Conservation (phyloP, 306 rosid species). For the Prunus padus region DNA sequence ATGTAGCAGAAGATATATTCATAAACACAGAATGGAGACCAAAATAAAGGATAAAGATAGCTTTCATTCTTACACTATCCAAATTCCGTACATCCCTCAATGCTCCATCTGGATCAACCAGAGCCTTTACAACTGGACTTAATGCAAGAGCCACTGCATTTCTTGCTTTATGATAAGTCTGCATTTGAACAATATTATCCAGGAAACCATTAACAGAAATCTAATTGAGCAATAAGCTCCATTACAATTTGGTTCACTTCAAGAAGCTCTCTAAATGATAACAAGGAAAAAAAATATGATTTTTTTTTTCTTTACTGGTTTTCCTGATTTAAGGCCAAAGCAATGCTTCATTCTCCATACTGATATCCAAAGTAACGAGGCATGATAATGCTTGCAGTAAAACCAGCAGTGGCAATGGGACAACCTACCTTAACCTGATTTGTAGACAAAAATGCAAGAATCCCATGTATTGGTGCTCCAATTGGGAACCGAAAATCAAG, state of each 20-base stretch:
- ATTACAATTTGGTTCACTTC: not conserved
- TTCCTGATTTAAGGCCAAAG: not conserved
- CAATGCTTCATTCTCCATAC: not conserved
- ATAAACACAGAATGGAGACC: constrained; percentile 3
- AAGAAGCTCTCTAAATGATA: not conserved
- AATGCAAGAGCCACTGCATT: constrained; percentile 94
- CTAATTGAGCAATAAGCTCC: constrained; percentile 1
- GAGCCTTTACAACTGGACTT: constrained; percentile 97
- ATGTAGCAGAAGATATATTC: not conserved
- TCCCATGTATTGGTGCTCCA: constrained; percentile 95
- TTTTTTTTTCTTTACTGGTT: no score
- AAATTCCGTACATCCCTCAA: constrained; percentile 79
- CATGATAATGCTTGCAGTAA: constrained; percentile 6
- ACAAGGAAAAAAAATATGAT: not conserved
- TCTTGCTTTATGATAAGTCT: constrained; percentile 97
- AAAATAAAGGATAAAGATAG: constrained; percentile 10
- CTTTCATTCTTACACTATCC: constrained; percentile 68
- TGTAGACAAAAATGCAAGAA: constrained; percentile 82
- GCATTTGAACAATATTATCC: constrained; percentile 28
- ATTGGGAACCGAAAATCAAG: constrained; percentile 90
- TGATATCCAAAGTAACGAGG: not conserved
- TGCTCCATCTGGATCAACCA: constrained; percentile 94
- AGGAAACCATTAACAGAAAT: constrained; percentile 14
- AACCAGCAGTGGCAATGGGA: constrained; percentile 6
- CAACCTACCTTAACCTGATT: constrained; percentile 77